These are phyloP conservation scores for Nicotiana sylvestris DNA, from an alignment of 257 asterid species.

Conservation along the genomic window DNA sequence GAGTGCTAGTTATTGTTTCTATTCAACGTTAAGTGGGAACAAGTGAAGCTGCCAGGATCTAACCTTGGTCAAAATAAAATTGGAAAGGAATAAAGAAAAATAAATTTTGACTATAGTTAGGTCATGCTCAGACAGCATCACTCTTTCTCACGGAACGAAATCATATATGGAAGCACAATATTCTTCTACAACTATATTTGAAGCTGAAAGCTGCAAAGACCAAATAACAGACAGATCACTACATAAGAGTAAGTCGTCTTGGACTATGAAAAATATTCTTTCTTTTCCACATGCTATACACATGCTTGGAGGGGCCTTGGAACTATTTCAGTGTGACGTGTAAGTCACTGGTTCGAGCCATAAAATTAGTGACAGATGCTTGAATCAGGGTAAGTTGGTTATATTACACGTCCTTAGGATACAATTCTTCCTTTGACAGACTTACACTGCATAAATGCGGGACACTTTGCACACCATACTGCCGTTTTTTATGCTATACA, in stretches of 20 bases:
- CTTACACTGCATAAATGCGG: too few species aligned
- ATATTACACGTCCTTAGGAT: rapidly evolving
- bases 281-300: background rate
- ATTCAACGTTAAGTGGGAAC: background rate
- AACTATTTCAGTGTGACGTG: too few species aligned
- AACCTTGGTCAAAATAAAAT: background rate
- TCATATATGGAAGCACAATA: too few species aligned
- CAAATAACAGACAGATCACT: too few species aligned
- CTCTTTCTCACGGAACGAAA: background rate
- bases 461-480: too few species aligned
- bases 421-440: too few species aligned
- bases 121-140: background rate
- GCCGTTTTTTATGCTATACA: too few species aligned
- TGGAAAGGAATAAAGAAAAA: background rate
- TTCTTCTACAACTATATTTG: too few species aligned
- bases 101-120: background rate
- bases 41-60: background rate
- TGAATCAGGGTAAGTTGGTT: too few species aligned
- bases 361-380: too few species aligned
- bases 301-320: too few species aligned
- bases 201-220: background rate
- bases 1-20: background rate
- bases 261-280: background rate
- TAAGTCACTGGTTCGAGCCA: too few species aligned
- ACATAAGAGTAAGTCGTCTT: background rate